These are phyloP conservation scores for Borovskyia barvae DNA, from an alignment of 208 protist genomes.

Conservation along the genomic window DNA sequence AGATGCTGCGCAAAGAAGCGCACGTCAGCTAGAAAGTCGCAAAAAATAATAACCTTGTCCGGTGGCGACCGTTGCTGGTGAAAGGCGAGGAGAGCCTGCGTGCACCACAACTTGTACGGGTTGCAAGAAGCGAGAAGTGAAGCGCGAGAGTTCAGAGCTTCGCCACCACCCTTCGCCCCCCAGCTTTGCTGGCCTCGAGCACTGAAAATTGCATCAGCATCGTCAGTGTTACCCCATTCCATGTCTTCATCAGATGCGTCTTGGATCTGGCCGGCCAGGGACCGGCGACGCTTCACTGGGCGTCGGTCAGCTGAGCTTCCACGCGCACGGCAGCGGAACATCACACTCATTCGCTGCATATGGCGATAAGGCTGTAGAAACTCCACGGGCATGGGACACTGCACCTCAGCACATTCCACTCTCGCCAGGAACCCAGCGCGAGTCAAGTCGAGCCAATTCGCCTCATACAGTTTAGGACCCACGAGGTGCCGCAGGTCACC, in stretches of 20 bases:
- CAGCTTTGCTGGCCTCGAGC: neutral
- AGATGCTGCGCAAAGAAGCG: slow-evolving; percentile 83
- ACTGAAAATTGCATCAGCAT: neutral
- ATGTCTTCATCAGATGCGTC: slow-evolving; percentile 6
- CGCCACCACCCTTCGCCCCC: neutral
- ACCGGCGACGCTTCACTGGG: neutral
- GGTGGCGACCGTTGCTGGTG: slow-evolving; percentile 93
- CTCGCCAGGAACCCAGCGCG: slow-evolving; percentile 95
- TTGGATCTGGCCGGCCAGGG: neutral
- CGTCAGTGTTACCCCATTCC: neutral
- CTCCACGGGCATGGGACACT: slow-evolving; percentile 93
- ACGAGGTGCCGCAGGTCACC: slow-evolving; percentile 98
- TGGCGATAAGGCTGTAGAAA: slow-evolving; percentile 68
- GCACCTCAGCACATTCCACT: slow-evolving; percentile 98
- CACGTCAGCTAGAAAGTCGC: slow-evolving; percentile 83
- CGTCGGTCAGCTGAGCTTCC: neutral
- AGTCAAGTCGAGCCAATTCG: slow-evolving; percentile 99
- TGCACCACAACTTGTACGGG: slow-evolving; percentile 90
- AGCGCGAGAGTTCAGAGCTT: slow-evolving; percentile 20
- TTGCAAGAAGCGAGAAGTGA: slow-evolving; percentile 80
- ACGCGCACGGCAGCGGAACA: slow-evolving; percentile 7
- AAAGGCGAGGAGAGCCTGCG: slow-evolving; percentile 93
- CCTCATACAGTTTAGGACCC: slow-evolving; percentile 99
- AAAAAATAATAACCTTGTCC: slow-evolving; percentile 93
- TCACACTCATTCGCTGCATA: slow-evolving; percentile 12